A percentile compares a stretch with the other conserved stretches of the same genome.
These are phyloP conservation scores for Gaertneriomyces sp. DNA, from an alignment of 192 early-diverging fungal genomes.

Conservation along the genomic window DNA sequence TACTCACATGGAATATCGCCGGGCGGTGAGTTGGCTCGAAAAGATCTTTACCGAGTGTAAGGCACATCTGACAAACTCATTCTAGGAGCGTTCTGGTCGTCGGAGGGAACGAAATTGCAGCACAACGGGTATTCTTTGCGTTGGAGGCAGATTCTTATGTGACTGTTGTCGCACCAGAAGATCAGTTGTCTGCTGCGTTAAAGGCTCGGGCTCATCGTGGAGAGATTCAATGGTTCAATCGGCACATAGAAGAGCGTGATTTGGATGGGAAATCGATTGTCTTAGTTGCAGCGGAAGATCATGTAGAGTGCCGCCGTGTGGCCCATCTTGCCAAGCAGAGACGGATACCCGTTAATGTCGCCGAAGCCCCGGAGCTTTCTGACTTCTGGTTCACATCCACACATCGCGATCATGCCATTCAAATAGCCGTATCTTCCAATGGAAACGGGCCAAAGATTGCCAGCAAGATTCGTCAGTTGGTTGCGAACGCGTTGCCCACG, in stretches of 20 bases:
- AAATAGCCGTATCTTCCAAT: slow-evolving; percentile 83
- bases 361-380: slow-evolving; percentile 73
- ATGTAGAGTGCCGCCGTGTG: slow-evolving; percentile 36
- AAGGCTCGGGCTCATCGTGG: slow-evolving; percentile 51
- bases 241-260: slow-evolving; percentile 25
- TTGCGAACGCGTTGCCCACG: slow-evolving; percentile 62
- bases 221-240: slow-evolving; percentile 32
- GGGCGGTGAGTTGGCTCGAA: slow-evolving; percentile 12
- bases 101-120: slow-evolving; percentile 78
- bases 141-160: slow-evolving; percentile 81
- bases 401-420: slow-evolving; percentile 75
- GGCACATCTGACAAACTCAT: neutral
- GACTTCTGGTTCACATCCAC: slow-evolving; percentile 89
- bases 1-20: slow-evolving; percentile 66
- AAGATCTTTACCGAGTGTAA: neutral
- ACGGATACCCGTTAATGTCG: slow-evolving; percentile 79
- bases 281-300: slow-evolving; percentile 65
- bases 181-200: slow-evolving; percentile 52
- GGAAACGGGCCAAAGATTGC: slow-evolving; percentile 83
- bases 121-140: slow-evolving; percentile 73
- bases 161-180: slow-evolving; percentile 66
- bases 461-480: slow-evolving; percentile 64
- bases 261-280: slow-evolving; percentile 36
- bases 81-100: slow-evolving; percentile 67
- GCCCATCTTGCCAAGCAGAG: slow-evolving; percentile 53